These are phyloP conservation scores for Cytospora piceae DNA, from an alignment of 2,329 filamentous ascomycete genomes.

Conservation along the genomic window DNA sequence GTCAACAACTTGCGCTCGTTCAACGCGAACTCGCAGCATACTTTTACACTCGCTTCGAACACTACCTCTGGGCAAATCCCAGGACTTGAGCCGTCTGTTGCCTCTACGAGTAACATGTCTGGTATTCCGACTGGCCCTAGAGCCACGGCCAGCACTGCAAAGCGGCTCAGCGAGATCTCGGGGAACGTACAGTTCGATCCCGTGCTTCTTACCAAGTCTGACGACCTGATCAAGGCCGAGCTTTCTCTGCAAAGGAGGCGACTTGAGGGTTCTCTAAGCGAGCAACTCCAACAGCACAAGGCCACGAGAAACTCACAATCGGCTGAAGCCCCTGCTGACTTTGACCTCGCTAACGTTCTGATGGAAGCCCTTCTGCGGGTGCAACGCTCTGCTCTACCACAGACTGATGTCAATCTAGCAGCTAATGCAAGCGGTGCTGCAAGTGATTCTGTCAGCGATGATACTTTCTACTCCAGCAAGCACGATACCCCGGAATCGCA, in stretches of 20 bases:
- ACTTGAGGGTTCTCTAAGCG: conserved; percentile 75
- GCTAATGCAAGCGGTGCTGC: conserved; percentile 60
- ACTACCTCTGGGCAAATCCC: conserved; percentile 23
- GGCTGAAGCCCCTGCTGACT: conserved; percentile 61
- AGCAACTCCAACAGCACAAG: conserved; percentile 71
- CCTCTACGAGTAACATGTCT: conserved; percentile 9
- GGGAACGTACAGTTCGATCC: conserved; percentile 75
- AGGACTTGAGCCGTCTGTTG: conserved; percentile 31
- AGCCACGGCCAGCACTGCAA: conserved; percentile 41
- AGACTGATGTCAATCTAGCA: conserved; percentile 58
- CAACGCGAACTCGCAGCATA: conserved; percentile 43
- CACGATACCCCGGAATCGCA: conserved; percentile 73
- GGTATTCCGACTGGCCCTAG: conserved; percentile 26
- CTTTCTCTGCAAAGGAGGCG: conserved; percentile 78
- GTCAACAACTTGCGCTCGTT: conserved; percentile 42
- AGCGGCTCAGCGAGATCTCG: conserved; percentile 45
- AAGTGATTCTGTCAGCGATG: conserved; percentile 87
- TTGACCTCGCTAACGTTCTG: conserved; percentile 75
- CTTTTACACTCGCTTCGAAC: conserved; percentile 35
- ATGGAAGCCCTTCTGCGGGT: conserved; percentile 72
- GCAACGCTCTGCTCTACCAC: conserved; percentile 64
- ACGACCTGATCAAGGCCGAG: conserved; percentile 81
- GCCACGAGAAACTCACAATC: conserved; percentile 48
- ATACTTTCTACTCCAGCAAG: conserved; percentile 95
- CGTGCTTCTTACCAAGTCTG: conserved; percentile 83